Base-by-base conservation (phyloP, 345 rosid species). In the Brassica napus region DNA sequence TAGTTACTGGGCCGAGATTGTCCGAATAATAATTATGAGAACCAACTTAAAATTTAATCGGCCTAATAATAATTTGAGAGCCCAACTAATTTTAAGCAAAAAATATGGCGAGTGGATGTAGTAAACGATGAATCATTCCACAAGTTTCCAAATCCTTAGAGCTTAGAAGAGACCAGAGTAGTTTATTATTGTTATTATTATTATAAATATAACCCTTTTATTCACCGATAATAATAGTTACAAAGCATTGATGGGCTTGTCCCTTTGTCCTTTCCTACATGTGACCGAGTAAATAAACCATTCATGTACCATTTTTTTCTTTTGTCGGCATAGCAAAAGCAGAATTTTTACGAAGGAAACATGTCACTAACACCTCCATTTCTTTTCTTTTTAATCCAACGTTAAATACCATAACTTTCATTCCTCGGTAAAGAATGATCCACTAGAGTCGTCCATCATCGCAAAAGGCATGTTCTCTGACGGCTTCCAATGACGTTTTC, bases 401-500 rank as follows among this genome's bases (percentile, higher is more conserved):
- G 34, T 78, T 44, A 58, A 57, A 66, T 72, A 78, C 30, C 54
- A n/a, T 72, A 39, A 37, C 26, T 28, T 0, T 86, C 84, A 88
- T 65, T 88, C 93, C 72, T 89, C 93, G 12, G 83, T 77, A 77
- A 84, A 88, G 80, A 90, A 88, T 61, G 88, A 88, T 18, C 88
- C 90, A 37, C 85, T 88, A 31, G 90, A 86, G 68, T 86, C 89
- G 59, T 89, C 91, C 89, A 85, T 82, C 59, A 88, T 85, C 28
- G 86, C 80, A 35, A 86, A 89, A 52, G 90, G 91, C 90, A 90
- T 92, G 81, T 88, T 87, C 78, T 92, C 97, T 8, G 94, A 87
- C 9, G 95, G 97, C 69, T 92, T 92, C 97, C 97, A 92, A 69
- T 90, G 97, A 6, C 97, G 87, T 79, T 92, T 92, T 77, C 97